Evolutionary conservation across 225 moss, liverwort and hornwort species (phyloP).

Genomic region (Physcomitrium patens): DNA sequence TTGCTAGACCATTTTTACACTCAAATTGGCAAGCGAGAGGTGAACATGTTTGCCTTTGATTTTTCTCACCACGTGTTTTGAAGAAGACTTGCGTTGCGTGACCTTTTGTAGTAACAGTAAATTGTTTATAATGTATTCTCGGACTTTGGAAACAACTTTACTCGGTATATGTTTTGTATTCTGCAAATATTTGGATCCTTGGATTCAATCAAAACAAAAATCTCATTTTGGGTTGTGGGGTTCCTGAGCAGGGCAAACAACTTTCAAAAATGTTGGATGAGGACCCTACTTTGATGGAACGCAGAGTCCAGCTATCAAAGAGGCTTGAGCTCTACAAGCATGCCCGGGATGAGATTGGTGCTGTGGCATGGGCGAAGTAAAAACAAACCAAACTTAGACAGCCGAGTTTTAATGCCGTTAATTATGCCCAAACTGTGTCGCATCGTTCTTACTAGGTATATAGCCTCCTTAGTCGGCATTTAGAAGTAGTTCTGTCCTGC

Average conservation of each 20-base stretch:
- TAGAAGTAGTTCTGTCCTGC: slow-evolving; percentile 15
- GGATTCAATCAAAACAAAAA: too few relatives aligned
- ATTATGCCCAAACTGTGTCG: slow-evolving; percentile 11
- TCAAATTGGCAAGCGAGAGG: slow-evolving; percentile 64
- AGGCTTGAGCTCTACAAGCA: slow-evolving; percentile 67
- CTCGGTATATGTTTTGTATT: background rate
- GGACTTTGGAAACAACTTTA: background rate
- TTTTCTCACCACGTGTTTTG: background rate
- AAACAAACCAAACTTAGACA: slow-evolving; percentile 29
- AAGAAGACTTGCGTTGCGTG: too few relatives aligned
- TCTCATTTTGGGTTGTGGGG: background rate
- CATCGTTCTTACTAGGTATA: slow-evolving; percentile 23
- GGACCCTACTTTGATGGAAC: slow-evolving; percentile 72
- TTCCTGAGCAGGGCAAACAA: slow-evolving; percentile 52
- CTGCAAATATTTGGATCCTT: too few relatives aligned
- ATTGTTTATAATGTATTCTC: too few relatives aligned
- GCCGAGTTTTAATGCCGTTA: background rate
- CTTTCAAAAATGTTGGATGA: slow-evolving; percentile 61
- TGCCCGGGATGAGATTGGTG: slow-evolving; percentile 66
- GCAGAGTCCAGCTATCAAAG: slow-evolving; percentile 54
- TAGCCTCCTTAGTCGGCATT: slow-evolving; percentile 4
- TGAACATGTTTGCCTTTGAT: slow-evolving; percentile 7
- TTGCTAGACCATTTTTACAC: slow-evolving; percentile 55
- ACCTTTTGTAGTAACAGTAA: too few relatives aligned
- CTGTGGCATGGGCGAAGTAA: slow-evolving; percentile 71